phyloP scores from a whole-genome alignment of 805 yeast genomes.

The Saccharomycopsis microspora region DNA sequence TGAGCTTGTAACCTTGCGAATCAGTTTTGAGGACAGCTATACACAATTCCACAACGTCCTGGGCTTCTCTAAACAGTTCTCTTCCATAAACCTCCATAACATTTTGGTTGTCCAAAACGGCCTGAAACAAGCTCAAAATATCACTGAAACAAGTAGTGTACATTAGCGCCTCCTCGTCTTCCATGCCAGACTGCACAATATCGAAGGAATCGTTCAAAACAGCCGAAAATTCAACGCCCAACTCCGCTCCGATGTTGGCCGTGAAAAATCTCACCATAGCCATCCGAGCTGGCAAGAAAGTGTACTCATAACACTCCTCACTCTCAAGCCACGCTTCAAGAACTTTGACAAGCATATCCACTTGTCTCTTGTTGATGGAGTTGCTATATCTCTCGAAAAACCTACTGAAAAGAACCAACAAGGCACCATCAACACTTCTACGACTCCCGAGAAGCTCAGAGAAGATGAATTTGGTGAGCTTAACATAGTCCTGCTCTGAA shows the following conservation, averaged over 20 bases:
- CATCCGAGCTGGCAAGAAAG: conserved; percentile 39
- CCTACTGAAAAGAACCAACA: not conserved
- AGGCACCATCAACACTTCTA: not conserved
- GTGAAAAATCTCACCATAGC: conserved; percentile 17
- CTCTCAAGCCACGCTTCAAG: conserved; percentile 49
- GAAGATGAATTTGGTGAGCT: conserved; percentile 3
- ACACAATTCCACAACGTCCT: no score
- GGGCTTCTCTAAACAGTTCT: no score
- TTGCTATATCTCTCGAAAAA: no score
- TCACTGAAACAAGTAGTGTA: no score
- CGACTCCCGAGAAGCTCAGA: conserved; percentile 9
- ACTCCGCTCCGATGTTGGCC: no score
- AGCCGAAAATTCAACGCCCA: conserved; percentile 3
- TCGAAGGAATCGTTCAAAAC: not conserved
- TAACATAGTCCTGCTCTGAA: conserved; percentile 1
- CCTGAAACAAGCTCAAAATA: no score
- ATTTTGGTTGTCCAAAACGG: no score
- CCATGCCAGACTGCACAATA: not conserved
- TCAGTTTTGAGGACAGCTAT: no score
- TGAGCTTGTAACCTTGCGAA: no score
- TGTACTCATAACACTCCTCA: conserved; percentile 46
- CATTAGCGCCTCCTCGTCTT: no score
- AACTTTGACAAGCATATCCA: conserved; percentile 40
- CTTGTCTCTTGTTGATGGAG: conserved; percentile 17
- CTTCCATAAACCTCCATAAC: no score